Conservation (phyloP, 306 rosid genomes). For the Bauhinia variegata region DNA sequence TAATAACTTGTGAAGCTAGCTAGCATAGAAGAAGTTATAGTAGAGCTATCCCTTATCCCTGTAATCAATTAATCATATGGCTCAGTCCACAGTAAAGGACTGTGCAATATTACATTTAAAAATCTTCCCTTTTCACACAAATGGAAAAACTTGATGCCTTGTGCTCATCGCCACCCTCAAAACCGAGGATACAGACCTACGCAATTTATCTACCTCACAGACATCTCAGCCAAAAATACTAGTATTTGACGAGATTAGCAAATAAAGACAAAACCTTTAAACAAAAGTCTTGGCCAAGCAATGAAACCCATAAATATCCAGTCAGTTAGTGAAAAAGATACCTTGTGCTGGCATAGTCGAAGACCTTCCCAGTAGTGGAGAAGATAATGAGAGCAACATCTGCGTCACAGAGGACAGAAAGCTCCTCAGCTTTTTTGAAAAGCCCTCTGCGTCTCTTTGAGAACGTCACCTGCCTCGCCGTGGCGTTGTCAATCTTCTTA, state of each 20-base stretch:
- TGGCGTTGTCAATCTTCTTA: slow-evolving; percentile 86
- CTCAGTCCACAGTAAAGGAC: too few relatives aligned
- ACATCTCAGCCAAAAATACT: too few relatives aligned
- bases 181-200: too few relatives aligned
- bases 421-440: slow-evolving; percentile 89
- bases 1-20: background rate
- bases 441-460: slow-evolving; percentile 90
- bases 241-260: background rate
- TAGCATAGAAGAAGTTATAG: too few relatives aligned
- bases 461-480: slow-evolving; percentile 95
- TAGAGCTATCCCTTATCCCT: too few relatives aligned
- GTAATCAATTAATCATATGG: too few relatives aligned
- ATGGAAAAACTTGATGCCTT: too few relatives aligned
- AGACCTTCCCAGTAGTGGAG: slow-evolving; percentile 86
- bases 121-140: too few relatives aligned
- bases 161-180: too few relatives aligned
- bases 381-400: slow-evolving; percentile 85
- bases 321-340: slow-evolving; percentile 10
- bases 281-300: background rate
- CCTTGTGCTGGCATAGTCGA: slow-evolving; percentile 82
- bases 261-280: background rate
- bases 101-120: too few relatives aligned
- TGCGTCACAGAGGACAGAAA: slow-evolving; percentile 92
- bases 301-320: slow-evolving; percentile 16
- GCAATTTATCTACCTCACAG: too few relatives aligned